Conservation (phyloP, 768 basidiomycete genomes). For the Termitomyces sp. region DNA sequence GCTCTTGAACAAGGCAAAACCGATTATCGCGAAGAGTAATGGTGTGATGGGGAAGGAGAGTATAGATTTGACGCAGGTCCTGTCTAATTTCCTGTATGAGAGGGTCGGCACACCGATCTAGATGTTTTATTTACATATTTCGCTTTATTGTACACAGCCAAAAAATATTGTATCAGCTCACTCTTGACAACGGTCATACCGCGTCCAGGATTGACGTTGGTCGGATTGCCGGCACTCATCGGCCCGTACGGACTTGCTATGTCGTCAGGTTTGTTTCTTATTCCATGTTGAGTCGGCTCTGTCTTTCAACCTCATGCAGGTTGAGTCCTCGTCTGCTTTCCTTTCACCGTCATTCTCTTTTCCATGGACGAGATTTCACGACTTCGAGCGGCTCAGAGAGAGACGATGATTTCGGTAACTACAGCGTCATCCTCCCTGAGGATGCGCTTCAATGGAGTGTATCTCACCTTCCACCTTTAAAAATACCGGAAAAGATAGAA, state of each 20-base stretch:
- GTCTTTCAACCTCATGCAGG: neutral
- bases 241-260: neutral
- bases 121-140: neutral
- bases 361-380: neutral
- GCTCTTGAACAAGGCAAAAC: constrained; percentile 59
- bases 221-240: neutral
- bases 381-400: constrained; percentile 1
- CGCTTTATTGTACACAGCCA: neutral
- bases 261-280: neutral
- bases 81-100: constrained; percentile 62
- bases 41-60: constrained; percentile 37
- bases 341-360: neutral
- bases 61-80: constrained; percentile 55
- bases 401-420: constrained; percentile 42
- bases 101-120: constrained; percentile 34
- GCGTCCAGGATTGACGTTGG: too few relatives aligned
- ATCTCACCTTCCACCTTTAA: constrained; percentile 50
- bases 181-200: too few relatives aligned
- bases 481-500: constrained; percentile 51
- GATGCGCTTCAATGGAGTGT: constrained; percentile 65
- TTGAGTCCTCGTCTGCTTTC: neutral
- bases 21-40: constrained; percentile 57
- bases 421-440: constrained; percentile 57
- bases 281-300: neutral
- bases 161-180: neutral